Conservation (phyloP, 306 rosid genomes). For the Trifolium repens region DNA sequence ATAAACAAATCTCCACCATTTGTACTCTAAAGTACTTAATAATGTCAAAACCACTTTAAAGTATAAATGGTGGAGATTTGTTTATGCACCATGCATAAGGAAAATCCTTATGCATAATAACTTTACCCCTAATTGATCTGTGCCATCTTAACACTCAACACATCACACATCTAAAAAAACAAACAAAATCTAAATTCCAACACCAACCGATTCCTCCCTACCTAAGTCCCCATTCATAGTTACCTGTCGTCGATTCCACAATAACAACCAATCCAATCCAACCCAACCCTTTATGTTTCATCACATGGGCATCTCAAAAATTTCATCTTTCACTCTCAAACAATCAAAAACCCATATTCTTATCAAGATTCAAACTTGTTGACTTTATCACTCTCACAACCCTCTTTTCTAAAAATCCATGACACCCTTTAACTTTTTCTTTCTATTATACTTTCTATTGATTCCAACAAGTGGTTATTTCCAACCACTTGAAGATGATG, state of each 20-base stretch:
- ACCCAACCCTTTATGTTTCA: not conserved
- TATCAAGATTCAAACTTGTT: conserved; percentile 7
- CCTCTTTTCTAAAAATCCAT: conserved; percentile 39
- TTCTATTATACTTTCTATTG: conserved; percentile 43
- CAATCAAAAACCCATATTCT: conserved; percentile 22
- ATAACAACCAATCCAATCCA: not conserved
- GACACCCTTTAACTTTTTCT: conserved; percentile 39
- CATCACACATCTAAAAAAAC: not conserved
- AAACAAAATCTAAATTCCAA: conserved; percentile 37
- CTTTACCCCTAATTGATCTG: too few relatives aligned
- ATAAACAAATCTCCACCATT: too few relatives aligned
- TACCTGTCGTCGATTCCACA: conserved; percentile 20
- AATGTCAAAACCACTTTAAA: too few relatives aligned
- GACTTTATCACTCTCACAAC: conserved; percentile 40
- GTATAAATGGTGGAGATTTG: too few relatives aligned
- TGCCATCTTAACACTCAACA: too few relatives aligned
- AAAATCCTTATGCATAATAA: too few relatives aligned
- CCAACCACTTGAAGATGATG: conserved; percentile 50
- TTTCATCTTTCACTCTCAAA: conserved; percentile 20
- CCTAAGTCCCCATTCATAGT: conserved; percentile 1
- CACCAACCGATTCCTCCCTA: conserved; percentile 26
- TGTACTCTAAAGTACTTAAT: too few relatives aligned
- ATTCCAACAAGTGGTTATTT: conserved; percentile 45
- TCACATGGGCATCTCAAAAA: conserved; percentile 24
- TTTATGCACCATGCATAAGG: too few relatives aligned